A percentile compares a stretch with the other conserved stretches of the same genome.
These are phyloP conservation scores for Fragosphaeria purpurea DNA, from an alignment of 2,329 filamentous ascomycete species.

Conservation along the genomic window DNA sequence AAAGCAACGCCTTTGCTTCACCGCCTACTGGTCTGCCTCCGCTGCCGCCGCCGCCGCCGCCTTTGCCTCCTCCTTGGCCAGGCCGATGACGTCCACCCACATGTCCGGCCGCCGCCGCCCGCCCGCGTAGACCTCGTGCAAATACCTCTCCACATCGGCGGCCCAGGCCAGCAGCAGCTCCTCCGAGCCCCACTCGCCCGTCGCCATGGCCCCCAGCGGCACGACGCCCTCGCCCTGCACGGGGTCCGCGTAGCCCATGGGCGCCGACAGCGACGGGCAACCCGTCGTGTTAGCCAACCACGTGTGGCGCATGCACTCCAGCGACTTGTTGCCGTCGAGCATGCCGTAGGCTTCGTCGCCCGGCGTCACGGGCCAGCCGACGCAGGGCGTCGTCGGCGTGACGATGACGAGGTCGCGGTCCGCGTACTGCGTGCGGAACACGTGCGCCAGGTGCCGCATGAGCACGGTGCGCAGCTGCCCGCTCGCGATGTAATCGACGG, in stretches of 20 bases:
- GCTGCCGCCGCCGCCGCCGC: background rate
- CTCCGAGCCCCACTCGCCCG: conserved; percentile 58
- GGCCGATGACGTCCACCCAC: conserved; percentile 48
- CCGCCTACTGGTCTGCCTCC: conserved; percentile 6
- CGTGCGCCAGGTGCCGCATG: conserved; percentile 65
- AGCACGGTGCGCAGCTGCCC: conserved; percentile 64
- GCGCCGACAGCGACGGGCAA: conserved; percentile 63
- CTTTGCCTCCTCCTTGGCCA: conserved; percentile 20
- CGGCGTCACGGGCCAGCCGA: conserved; percentile 58
- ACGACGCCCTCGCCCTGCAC: conserved; percentile 47
- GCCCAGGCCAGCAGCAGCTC: conserved; percentile 54
- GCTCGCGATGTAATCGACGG: conserved; percentile 60
- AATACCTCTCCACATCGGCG: conserved; percentile 43
- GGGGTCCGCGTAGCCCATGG: conserved; percentile 60
- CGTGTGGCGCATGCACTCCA: conserved; percentile 77
- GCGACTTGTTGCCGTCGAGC: conserved; percentile 59
- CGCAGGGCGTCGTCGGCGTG: conserved; percentile 65
- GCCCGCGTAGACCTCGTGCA: conserved; percentile 34
- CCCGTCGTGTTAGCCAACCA: conserved; percentile 79
- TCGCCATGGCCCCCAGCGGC: conserved; percentile 52
- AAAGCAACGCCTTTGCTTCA: too few species aligned
- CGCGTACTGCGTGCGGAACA: conserved; percentile 57
- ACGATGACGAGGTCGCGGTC: conserved; percentile 58
- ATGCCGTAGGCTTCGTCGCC: conserved; percentile 60
- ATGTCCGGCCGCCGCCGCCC: conserved; percentile 40